Evolutionary conservation across 257 asterid genomes (phyloP).

Genomic region (Solanum pennellii): DNA sequence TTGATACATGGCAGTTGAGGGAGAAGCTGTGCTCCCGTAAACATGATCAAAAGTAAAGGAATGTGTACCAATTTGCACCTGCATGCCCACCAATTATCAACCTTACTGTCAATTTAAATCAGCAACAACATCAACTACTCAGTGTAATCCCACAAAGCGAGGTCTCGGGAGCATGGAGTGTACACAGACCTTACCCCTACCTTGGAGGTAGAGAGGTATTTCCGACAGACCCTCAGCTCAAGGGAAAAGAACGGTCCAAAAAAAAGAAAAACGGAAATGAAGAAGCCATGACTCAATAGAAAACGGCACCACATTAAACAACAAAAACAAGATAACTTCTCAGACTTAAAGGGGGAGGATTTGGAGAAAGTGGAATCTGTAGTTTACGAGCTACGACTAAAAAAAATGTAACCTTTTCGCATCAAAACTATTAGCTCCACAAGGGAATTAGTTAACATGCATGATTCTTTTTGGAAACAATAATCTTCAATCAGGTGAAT

Average conservation of each 20-base stretch:
- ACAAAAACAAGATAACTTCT: background rate
- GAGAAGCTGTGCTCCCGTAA: constrained; percentile 76
- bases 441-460: background rate
- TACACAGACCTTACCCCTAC: background rate
- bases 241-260: background rate
- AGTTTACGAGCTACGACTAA: background rate
- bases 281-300: background rate
- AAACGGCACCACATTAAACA: background rate
- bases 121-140: background rate
- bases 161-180: background rate
- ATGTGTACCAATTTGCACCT: constrained; percentile 93
- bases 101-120: background rate
- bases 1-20: constrained; percentile 73
- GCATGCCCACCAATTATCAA: constrained; percentile 3
- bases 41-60: constrained; percentile 97
- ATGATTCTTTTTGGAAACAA: background rate
- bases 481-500: background rate
- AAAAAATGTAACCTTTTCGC: background rate
- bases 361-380: background rate
- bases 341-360: background rate
- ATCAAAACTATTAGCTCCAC: background rate
- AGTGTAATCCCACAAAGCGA: background rate
- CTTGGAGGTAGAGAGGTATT: background rate
- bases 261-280: background rate
- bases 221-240: background rate